phyloP scores from a whole-genome alignment of 148 eudicot genomes.

The Beta vulgaris region DNA sequence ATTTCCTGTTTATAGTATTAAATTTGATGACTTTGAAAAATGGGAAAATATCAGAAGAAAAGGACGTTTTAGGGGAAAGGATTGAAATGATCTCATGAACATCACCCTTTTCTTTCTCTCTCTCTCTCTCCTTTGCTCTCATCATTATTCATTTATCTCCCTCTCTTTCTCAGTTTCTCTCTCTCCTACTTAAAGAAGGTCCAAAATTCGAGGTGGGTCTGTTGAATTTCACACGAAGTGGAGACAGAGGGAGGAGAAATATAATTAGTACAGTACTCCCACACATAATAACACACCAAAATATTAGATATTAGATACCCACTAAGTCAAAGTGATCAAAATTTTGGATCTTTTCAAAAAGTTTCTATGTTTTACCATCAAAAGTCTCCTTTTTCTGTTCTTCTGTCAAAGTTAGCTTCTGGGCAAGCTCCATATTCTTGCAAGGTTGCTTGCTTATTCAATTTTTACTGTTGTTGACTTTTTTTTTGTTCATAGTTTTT shows the following conservation, averaged over 20 bases:
- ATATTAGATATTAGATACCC: conserved; percentile 26
- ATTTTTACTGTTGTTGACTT: conserved; percentile 23
- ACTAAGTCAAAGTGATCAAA: conserved; percentile 38
- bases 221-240: conserved; percentile 17
- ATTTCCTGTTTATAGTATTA: too few species aligned
- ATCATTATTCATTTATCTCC: not conserved
- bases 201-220: conserved; percentile 29
- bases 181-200: conserved; percentile 1
- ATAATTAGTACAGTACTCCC: not conserved
- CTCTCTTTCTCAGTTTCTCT: not conserved
- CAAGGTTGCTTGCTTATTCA: conserved; percentile 13
- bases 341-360: conserved; percentile 27
- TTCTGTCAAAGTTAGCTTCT: conserved; percentile 18
- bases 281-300: not conserved
- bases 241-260: too few species aligned
- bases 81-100: conserved; percentile 35
- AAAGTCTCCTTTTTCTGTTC: not conserved
- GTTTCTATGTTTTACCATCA: not conserved
- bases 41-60: conserved; percentile 28
- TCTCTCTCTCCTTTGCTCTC: not conserved
- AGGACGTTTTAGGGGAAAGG: conserved; percentile 35
- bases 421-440: conserved; percentile 10
- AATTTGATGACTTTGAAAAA: conserved; percentile 27
- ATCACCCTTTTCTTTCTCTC: not conserved
- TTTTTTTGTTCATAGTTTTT: conserved; percentile 23